Evolutionary conservation across 2,329 filamentous ascomycete species (phyloP), one percentile per base, ranked within the genome.

Genomic region (Sporothrix pseudoabietina): DNA sequence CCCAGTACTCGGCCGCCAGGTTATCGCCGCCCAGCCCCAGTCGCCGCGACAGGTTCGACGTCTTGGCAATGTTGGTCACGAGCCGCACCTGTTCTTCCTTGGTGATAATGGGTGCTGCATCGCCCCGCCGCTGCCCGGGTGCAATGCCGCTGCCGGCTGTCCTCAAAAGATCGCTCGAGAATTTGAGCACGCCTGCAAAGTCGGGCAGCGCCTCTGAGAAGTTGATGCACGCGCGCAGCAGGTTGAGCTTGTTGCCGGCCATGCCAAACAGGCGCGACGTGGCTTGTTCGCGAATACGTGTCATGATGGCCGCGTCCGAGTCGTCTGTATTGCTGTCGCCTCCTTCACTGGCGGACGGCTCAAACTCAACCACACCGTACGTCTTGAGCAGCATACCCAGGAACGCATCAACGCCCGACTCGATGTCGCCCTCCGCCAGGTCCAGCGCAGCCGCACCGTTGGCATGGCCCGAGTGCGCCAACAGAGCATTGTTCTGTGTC

Each of bases 201-300:
- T 98, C 94, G 1, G 95, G 94, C 71, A 98, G 84, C 0, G 96
- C 95, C 83, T 99, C 96, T 71, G 93, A 97, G 75, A 98, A 92
- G 80, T 94, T 94, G 78, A 97, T 94, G 78, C 95, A 97, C n/a
- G 92, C 91, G 76, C 93, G 89, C 12, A 98, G 84, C 70, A 98
- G 90, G 79, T 97, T 93, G 71, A 97, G 86, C 81, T 98, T 98
- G 77, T 97, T 84, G 73, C 88, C 87, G 12, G 89, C 84, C 78
- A 94, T 93, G 4, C 96, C 96, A 80, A 94, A 97, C 55, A 86
- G 83, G n/a, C 89, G 84, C 41, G 84, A 81, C 7, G 85, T 84
- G 52, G 88, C 85, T 78, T 92, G 88, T 41, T 84, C 84, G 65
- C 88, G 82, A 74, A 93, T 90, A 74, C 90, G 86, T 71, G 85